phyloP scores from a whole-genome alignment of 1,284 basidiomycete genomes.

The Phylloporus gajari region DNA sequence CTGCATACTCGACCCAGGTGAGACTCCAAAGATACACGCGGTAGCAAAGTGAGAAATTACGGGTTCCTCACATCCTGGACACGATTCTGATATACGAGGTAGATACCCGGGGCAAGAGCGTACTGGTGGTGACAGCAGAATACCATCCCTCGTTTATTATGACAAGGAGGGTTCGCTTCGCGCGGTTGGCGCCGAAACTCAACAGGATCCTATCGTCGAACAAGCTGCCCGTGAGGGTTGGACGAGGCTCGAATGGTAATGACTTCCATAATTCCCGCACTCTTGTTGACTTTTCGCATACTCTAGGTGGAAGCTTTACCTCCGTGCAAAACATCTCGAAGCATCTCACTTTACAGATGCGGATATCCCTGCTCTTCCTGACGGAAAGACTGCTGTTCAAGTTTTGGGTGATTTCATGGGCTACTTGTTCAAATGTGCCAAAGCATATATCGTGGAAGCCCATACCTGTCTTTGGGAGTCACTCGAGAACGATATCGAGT shows the following conservation, averaged over 20 bases:
- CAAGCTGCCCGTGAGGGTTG: not conserved
- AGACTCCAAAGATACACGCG: too few relatives aligned
- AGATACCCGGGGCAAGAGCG: not conserved
- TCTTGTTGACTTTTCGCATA: not conserved
- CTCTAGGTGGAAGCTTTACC: not conserved
- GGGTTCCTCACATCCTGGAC: too few relatives aligned
- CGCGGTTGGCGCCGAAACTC: not conserved
- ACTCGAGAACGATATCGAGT: not conserved
- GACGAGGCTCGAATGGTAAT: not conserved
- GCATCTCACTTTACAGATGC: not conserved
- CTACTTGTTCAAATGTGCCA: not conserved
- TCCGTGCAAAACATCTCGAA: not conserved
- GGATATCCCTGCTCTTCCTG: not conserved
- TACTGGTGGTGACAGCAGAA: not conserved
- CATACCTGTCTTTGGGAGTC: not conserved
- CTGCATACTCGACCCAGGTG: too few relatives aligned
- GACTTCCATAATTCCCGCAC: not conserved
- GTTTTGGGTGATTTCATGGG: not conserved
- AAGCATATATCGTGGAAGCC: not conserved
- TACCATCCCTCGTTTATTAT: not conserved
- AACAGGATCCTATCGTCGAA: not conserved
- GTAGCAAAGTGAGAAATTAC: too few relatives aligned
- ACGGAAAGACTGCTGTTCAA: not conserved
- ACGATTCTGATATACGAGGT: too few relatives aligned
- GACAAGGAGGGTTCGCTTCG: not conserved